Evolutionary conservation across 495 filamentous ascomycete species (phyloP).

Genomic region (Penicillium bialowiezense): DNA sequence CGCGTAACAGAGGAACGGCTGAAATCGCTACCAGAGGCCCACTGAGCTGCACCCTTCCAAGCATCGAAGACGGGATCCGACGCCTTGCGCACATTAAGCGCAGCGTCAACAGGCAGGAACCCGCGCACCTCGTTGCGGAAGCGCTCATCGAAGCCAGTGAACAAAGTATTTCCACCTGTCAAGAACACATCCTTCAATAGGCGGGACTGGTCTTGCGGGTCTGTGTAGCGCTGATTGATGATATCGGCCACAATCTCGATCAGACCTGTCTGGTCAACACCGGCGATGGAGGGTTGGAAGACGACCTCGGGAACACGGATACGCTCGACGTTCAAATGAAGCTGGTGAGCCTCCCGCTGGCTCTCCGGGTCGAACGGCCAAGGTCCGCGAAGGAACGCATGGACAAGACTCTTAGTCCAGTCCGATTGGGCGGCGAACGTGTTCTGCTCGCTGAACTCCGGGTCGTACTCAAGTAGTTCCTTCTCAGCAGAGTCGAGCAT

Average conservation of each 20-base stretch:
- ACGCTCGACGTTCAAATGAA: slow-evolving; percentile 95
- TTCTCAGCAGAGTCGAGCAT: slow-evolving; percentile 73
- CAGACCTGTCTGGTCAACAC: slow-evolving; percentile 90
- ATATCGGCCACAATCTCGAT: slow-evolving; percentile 87
- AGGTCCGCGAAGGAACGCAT: slow-evolving; percentile 84
- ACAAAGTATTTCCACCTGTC: slow-evolving; percentile 89
- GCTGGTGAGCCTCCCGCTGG: slow-evolving; percentile 77
- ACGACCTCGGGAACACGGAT: slow-evolving; percentile 95
- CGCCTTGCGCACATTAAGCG: slow-evolving; percentile 65
- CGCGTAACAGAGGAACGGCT: slow-evolving; percentile 53
- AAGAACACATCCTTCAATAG: slow-evolving; percentile 86
- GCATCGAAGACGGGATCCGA: slow-evolving; percentile 76
- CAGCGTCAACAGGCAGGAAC: slow-evolving; percentile 65
- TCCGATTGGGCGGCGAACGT: slow-evolving; percentile 89
- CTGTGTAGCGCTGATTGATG: slow-evolving; percentile 69
- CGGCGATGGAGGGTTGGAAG: slow-evolving; percentile 93
- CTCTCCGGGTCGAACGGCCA: slow-evolving; percentile 79
- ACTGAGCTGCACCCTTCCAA: slow-evolving; percentile 88
- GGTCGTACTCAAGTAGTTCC: slow-evolving; percentile 81
- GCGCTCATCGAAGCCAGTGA: slow-evolving; percentile 81
- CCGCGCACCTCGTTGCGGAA: slow-evolving; percentile 68
- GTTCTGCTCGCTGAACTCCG: slow-evolving; percentile 82
- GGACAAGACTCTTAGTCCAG: slow-evolving; percentile 87
- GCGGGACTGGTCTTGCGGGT: slow-evolving; percentile 53
- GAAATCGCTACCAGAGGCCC: slow-evolving; percentile 50